A percentile compares a stretch with the other conserved stretches of the same genome.
Evolutionary conservation across 257 asterid species (phyloP).

Genomic region (Lycium barbarum): DNA sequence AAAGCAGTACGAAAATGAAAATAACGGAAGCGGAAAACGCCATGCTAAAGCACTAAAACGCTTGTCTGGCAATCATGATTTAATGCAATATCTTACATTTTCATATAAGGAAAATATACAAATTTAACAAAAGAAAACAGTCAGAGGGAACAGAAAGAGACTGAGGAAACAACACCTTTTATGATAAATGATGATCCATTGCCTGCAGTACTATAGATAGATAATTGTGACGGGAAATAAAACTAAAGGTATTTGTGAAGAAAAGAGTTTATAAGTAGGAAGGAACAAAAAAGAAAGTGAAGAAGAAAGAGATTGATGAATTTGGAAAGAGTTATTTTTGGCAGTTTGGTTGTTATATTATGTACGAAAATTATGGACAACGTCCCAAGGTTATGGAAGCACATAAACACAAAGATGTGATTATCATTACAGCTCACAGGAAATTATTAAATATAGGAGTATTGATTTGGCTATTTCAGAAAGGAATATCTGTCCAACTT

Average conservation of each 20-base stretch:
- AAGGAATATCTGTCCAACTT: neutral
- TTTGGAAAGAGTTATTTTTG: slow-evolving; percentile 28
- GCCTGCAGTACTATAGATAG: neutral
- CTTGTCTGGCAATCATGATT: too few relatives aligned
- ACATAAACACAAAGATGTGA: slow-evolving; percentile 28
- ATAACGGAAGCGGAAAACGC: too few relatives aligned
- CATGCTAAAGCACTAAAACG: too few relatives aligned
- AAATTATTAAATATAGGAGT: neutral
- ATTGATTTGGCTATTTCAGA: neutral
- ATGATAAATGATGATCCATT: neutral
- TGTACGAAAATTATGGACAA: slow-evolving; percentile 1
- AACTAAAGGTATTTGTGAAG: neutral
- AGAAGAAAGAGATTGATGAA: neutral
- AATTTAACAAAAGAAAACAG: neutral
- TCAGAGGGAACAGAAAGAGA: neutral
- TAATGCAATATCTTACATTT: too few relatives aligned
- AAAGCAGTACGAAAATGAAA: too few relatives aligned
- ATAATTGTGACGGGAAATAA: neutral
- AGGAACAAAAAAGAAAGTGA: neutral
- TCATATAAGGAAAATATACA: neutral
- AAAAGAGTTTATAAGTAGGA: neutral
- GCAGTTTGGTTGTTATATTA: slow-evolving; percentile 14
- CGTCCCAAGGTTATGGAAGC: slow-evolving; percentile 26
- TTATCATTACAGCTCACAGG: neutral
- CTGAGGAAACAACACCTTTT: neutral